Conservation (phyloP, 352 stramenopile species). For the Phytophthora agathidicida region DNA sequence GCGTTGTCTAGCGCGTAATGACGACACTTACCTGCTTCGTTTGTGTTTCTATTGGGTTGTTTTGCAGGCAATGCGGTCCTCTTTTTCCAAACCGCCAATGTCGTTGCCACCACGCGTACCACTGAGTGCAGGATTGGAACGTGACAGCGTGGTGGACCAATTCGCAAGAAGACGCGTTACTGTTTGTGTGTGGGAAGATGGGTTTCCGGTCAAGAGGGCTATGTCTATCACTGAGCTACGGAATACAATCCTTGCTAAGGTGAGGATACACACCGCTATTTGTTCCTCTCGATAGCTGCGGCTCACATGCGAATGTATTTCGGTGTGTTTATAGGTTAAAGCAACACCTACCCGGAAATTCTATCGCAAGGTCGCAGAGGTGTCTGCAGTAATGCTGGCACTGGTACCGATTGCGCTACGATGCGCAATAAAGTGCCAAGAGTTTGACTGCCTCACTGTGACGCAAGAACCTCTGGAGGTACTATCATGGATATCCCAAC, state of each 20-base stretch:
- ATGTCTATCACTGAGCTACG: slow-evolving; percentile 85
- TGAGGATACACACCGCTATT: slow-evolving; percentile 30
- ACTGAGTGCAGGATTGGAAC: slow-evolving; percentile 27
- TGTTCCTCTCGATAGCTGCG: too few relatives aligned
- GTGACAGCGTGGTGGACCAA: slow-evolving; percentile 46
- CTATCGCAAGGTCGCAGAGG: slow-evolving; percentile 75
- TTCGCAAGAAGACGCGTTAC: slow-evolving; percentile 72
- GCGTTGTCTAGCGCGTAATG: not conserved
- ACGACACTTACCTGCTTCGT: slow-evolving; percentile 16
- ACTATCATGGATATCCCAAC: slow-evolving; percentile 38
- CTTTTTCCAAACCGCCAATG: slow-evolving; percentile 26
- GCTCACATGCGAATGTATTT: too few relatives aligned
- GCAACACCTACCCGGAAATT: slow-evolving; percentile 63
- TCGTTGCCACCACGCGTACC: slow-evolving; percentile 42
- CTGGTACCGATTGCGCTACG: slow-evolving; percentile 68
- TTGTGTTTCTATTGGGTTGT: not conserved
- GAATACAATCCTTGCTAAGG: slow-evolving; percentile 80
- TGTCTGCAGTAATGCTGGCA: slow-evolving; percentile 60
- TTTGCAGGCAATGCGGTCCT: slow-evolving; percentile 16
- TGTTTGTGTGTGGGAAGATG: slow-evolving; percentile 82
- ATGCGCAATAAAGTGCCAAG: slow-evolving; percentile 60
- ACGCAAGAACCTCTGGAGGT: slow-evolving; percentile 57
- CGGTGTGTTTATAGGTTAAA: slow-evolving; percentile 53
- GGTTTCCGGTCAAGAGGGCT: slow-evolving; percentile 65
- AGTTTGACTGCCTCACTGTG: slow-evolving; percentile 56